phyloP scores from a whole-genome alignment of 306 rosid genomes.

The Prunus fruticosa region DNA sequence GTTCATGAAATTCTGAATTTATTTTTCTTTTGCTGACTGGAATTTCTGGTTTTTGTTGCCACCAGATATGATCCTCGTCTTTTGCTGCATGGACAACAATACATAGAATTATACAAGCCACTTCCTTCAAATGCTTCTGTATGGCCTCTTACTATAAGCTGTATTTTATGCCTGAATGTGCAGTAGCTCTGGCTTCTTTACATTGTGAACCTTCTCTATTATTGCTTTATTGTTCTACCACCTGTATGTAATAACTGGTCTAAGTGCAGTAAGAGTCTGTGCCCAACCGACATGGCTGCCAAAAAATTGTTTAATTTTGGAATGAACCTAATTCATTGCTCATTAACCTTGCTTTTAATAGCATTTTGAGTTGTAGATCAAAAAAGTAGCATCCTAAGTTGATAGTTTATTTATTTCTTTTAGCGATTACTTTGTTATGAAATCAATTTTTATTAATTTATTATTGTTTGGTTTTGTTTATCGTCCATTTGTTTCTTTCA shows the following conservation, averaged over 20 bases:
- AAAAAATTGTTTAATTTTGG: not conserved
- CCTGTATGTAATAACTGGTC: not conserved
- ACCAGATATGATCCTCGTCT: constrained; percentile 83
- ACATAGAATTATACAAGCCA: constrained; percentile 82
- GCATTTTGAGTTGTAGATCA: not conserved
- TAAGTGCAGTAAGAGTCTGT: not conserved
- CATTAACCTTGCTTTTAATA: not conserved
- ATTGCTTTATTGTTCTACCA: not conserved
- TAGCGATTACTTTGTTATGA: not conserved
- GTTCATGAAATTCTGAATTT: constrained; percentile 4
- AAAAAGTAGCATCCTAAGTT: not conserved
- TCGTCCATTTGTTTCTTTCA: constrained; percentile 15
- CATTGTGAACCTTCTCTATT: not conserved
- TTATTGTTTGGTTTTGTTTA: not conserved
- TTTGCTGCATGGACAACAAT: constrained; percentile 87
- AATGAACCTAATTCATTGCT: not conserved
- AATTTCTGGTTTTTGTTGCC: constrained; percentile 18
- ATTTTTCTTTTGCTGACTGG: not conserved
- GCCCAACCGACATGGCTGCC: not conserved
- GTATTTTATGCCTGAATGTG: not conserved
- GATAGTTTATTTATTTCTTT: not conserved
- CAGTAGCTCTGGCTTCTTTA: not conserved
- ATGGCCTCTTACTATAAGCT: constrained; percentile 40
- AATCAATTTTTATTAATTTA: not conserved
- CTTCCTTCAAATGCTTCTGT: constrained; percentile 74